These are phyloP conservation scores for Cryptococcus sp. DNA, from an alignment of 1,284 basidiomycete species.

Conservation along the genomic window DNA sequence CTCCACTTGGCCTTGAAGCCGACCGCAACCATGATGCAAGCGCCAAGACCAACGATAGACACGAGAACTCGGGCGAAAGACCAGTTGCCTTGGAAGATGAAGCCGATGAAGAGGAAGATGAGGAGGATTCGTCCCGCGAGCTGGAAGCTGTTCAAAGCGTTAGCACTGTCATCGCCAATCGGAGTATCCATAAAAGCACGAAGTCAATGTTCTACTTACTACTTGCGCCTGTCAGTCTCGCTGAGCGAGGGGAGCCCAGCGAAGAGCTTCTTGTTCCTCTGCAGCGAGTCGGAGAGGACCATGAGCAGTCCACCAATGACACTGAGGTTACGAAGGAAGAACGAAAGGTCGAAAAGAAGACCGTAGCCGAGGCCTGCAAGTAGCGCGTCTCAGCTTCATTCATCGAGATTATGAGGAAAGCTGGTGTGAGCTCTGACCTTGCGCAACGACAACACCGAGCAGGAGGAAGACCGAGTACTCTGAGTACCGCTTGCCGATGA, in stretches of 20 bases:
- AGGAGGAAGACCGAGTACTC: conserved; percentile 89
- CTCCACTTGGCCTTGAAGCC: conserved; percentile 99
- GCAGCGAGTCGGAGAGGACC: conserved; percentile 96
- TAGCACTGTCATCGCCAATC: conserved; percentile 6
- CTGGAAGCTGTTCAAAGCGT: conserved; percentile 68
- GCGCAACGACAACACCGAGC: conserved; percentile 86
- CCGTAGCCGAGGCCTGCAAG: conserved; percentile 75
- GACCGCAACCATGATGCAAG: conserved; percentile 94
- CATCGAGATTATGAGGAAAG: neutral
- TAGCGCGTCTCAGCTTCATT: conserved; percentile 1
- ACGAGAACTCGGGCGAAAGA: conserved; percentile 79
- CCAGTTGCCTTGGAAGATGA: conserved; percentile 93
- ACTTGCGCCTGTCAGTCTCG: conserved; percentile 97
- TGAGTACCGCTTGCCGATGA: conserved; percentile 84
- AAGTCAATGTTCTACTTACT: conserved; percentile 75
- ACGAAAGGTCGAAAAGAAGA: conserved; percentile 95
- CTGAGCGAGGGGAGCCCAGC: conserved; percentile 87
- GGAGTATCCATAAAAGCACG: neutral
- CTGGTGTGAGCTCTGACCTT: conserved; percentile 57
- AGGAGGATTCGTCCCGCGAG: conserved; percentile 94
- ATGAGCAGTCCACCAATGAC: conserved; percentile 93
- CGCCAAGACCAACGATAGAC: conserved; percentile 83
- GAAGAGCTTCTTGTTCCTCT: conserved; percentile 81
- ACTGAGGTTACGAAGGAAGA: conserved; percentile 95
- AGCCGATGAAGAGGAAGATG: conserved; percentile 99